A percentile compares a stretch with the other conserved stretches of the same genome.
Evolutionary conservation across 345 rosid species (phyloP).

Genomic region (Triadica sebifera): DNA sequence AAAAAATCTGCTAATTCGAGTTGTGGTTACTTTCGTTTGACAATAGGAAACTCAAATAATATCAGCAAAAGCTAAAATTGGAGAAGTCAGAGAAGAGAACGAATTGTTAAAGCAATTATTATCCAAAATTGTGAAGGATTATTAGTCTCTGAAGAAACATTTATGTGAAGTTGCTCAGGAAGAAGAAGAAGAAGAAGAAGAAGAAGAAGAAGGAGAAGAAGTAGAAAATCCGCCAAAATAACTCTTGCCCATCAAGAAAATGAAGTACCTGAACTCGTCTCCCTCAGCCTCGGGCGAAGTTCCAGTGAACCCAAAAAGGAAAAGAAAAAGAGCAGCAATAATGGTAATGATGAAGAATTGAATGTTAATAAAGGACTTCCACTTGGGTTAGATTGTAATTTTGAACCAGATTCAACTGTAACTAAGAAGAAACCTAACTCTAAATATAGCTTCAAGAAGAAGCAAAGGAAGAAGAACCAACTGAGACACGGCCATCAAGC

Average conservation of each 20-base stretch:
- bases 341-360: conserved; percentile 33
- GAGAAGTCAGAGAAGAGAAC: conserved; percentile 64
- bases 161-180: conserved; percentile 50
- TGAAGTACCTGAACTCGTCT: conserved; percentile 53
- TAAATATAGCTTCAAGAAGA: conserved; percentile 32
- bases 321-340: conserved; percentile 28
- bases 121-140: conserved; percentile 58
- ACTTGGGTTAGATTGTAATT: conserved; percentile 48
- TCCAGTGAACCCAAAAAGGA: too few relatives aligned
- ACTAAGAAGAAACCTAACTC: conserved; percentile 24
- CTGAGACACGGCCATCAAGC: conserved; percentile 49
- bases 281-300: conserved; percentile 68
- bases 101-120: conserved; percentile 50
- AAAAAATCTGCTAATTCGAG: too few relatives aligned
- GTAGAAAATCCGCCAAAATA: conserved; percentile 15
- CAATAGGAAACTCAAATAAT: conserved; percentile 36
- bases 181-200: conserved; percentile 31
- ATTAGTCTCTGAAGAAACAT: conserved; percentile 52
- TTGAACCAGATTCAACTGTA: neutral
- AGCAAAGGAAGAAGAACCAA: conserved; percentile 35
- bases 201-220: too few relatives aligned
- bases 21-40: too few relatives aligned
- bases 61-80: conserved; percentile 64
- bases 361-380: conserved; percentile 39
- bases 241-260: conserved; percentile 14